These are phyloP conservation scores for Punica granatum DNA, from an alignment of 345 rosid species.

Conservation along the genomic window DNA sequence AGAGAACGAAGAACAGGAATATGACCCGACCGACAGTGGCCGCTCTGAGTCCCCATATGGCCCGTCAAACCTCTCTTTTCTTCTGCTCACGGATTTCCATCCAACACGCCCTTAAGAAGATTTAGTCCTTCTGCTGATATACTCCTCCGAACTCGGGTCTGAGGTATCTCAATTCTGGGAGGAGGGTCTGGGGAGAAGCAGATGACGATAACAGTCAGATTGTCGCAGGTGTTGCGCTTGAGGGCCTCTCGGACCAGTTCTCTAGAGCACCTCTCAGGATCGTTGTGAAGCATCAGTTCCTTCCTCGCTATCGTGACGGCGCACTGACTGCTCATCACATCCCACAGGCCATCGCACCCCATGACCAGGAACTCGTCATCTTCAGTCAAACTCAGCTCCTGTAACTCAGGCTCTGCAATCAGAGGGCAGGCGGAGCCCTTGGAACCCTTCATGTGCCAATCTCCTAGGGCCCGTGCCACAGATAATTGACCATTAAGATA, in stretches of 20 bases:
- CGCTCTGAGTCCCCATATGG: not conserved
- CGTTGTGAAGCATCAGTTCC: slow-evolving; percentile 86
- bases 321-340: slow-evolving; percentile 95
- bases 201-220: slow-evolving; percentile 68
- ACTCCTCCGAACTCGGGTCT: slow-evolving; percentile 59
- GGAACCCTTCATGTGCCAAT: slow-evolving; percentile 98
- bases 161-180: slow-evolving; percentile 65
- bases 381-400: slow-evolving; percentile 53
- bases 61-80: not conserved
- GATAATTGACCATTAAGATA: slow-evolving; percentile 96
- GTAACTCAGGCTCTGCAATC: slow-evolving; percentile 86
- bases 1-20: not conserved
- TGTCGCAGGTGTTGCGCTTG: slow-evolving; percentile 70
- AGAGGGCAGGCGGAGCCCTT: slow-evolving; percentile 83
- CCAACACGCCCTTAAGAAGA: slow-evolving; percentile 75
- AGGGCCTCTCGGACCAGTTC: slow-evolving; percentile 90
- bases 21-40: not conserved
- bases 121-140: slow-evolving; percentile 87
- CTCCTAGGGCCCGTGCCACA: slow-evolving; percentile 94
- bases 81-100: slow-evolving; percentile 38
- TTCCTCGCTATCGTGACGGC: slow-evolving; percentile 81
- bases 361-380: slow-evolving; percentile 96
- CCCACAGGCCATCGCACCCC: slow-evolving; percentile 99
- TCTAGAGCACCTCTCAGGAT: slow-evolving; percentile 89
- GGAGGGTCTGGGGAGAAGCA: slow-evolving; percentile 90